These are phyloP conservation scores for Skeletonema marinoi DNA, from an alignment of 108 stramenopile species.

Conservation along the genomic window DNA sequence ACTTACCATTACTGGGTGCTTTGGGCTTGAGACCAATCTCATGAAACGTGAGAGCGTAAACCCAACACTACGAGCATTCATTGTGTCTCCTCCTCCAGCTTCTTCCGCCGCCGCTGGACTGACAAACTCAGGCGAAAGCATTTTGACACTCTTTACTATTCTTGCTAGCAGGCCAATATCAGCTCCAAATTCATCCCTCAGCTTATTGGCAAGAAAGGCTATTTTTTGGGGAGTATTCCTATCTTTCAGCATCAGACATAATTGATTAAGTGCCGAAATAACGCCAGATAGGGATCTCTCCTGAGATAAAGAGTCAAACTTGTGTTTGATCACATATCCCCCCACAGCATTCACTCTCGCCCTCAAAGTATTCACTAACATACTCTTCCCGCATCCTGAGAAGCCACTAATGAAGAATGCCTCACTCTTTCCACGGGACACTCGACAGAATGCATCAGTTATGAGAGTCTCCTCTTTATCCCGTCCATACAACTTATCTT, in stretches of 20 bases:
- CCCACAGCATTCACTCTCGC: neutral
- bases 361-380: conserved; percentile 10
- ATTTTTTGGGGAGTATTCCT: neutral
- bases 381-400: conserved; percentile 30
- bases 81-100: neutral
- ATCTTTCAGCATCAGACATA: conserved; percentile 19
- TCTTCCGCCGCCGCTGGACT: neutral
- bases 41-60: conserved; percentile 40
- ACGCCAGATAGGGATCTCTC: neutral
- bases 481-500: too few species aligned
- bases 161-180: conserved; percentile 7
- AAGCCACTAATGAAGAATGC: conserved; percentile 13
- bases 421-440: too few species aligned
- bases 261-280: conserved; percentile 33
- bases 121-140: conserved; percentile 1
- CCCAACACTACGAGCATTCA: conserved; percentile 30
- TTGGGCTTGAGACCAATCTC: conserved; percentile 25
- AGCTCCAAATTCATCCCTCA: conserved; percentile 6
- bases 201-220: neutral
- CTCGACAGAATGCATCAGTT: too few species aligned
- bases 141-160: conserved; percentile 19
- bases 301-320: conserved; percentile 37
- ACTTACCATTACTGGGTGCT: conserved; percentile 16
- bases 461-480: too few species aligned
- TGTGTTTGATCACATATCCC: conserved; percentile 6